Evolutionary conservation across 2,329 filamentous ascomycete species (phyloP).

Genomic region (Ophiosphaerella korrae): DNA sequence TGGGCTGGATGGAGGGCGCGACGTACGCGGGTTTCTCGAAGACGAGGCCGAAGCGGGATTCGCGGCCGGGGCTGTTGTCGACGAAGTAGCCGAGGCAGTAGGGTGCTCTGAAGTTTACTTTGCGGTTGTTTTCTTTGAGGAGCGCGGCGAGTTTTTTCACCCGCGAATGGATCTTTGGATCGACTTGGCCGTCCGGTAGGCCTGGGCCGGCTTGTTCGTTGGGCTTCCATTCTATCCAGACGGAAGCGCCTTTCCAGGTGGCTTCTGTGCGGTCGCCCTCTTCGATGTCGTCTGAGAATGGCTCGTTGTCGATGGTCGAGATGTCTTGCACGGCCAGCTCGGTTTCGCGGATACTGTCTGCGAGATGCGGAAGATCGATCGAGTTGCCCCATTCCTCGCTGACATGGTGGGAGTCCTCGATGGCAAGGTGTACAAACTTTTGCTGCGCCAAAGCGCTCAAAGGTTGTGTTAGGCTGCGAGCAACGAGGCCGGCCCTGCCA

Average conservation of each 20-base stretch:
- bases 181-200: conserved; percentile 20
- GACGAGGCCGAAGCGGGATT: conserved; percentile 57
- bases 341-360: conserved; percentile 13
- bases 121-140: conserved; percentile 38
- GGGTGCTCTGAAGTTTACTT: conserved; percentile 40
- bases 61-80: conserved; percentile 40
- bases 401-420: conserved; percentile 32
- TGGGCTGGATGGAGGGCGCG: conserved; percentile 48
- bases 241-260: conserved; percentile 25
- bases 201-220: conserved; percentile 28
- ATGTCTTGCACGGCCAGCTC: conserved; percentile 20
- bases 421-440: conserved; percentile 44
- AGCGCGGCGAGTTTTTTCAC: conserved; percentile 39
- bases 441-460: conserved; percentile 42
- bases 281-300: conserved; percentile 22
- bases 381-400: conserved; percentile 31
- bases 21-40: conserved; percentile 57
- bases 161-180: conserved; percentile 37
- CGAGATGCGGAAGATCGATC: conserved; percentile 29
- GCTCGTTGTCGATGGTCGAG: conserved; percentile 16
- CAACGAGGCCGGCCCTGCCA: conserved; percentile 1
- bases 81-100: conserved; percentile 45
- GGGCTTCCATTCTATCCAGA: conserved; percentile 49
- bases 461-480: conserved; percentile 18
- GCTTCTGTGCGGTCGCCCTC: conserved; percentile 39